Evolutionary conservation across 257 asterid genomes (phyloP).

Genomic region (Perilla frutescens): DNA sequence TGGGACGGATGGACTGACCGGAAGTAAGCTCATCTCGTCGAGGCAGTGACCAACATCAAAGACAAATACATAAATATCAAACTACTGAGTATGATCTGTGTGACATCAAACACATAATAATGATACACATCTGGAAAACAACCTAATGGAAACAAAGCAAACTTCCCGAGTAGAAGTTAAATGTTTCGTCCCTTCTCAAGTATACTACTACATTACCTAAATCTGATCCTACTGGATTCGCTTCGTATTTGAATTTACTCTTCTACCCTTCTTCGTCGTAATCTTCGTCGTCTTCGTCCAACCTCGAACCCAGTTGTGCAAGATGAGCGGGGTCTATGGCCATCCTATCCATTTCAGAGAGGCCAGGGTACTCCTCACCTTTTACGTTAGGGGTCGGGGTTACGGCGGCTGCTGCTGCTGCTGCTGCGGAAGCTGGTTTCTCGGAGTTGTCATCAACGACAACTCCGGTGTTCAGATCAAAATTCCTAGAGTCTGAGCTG

Average conservation of each 20-base stretch:
- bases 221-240: constrained; percentile 37
- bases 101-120: constrained; percentile 30
- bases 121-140: constrained; percentile 16
- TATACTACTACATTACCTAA: constrained; percentile 6
- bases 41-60: neutral
- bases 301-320: constrained; percentile 54
- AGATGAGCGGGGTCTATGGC: constrained; percentile 66
- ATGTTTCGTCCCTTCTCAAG: neutral
- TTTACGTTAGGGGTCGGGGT: constrained; percentile 45
- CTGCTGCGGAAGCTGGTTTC: constrained; percentile 36
- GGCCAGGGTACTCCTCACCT: constrained; percentile 53
- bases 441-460: constrained; percentile 39
- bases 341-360: constrained; percentile 75
- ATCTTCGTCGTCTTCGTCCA: constrained; percentile 73
- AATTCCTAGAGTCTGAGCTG: constrained; percentile 37
- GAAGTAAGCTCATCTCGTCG: too few relatives aligned
- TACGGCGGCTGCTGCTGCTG: constrained; percentile 27
- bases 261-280: constrained; percentile 68
- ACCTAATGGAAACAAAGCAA: constrained; percentile 16
- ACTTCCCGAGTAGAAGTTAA: constrained; percentile 16
- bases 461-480: constrained; percentile 53
- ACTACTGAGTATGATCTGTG: neutral
- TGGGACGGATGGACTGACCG: too few relatives aligned
- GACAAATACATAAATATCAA: neutral
- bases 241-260: neutral